Percentiles rank a stretch among this genome's conserved stretches.
phyloP scores from a whole-genome alignment of 495 filamentous ascomycete species.

The Pseudevernia furfuracea region DNA sequence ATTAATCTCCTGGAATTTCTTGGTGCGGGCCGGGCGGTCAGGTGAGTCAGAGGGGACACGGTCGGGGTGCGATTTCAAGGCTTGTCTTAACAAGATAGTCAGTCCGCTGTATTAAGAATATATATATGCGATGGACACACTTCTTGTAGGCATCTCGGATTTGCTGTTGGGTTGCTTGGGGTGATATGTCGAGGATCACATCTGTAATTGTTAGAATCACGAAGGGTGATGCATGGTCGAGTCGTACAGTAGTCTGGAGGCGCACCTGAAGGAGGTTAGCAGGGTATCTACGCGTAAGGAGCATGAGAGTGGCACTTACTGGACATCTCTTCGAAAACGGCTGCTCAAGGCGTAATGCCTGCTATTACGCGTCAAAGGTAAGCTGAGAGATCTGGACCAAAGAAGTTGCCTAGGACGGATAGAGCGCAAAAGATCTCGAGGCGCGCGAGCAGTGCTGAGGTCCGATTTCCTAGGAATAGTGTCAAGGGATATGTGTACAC shows the following conservation, averaged over 20 bases:
- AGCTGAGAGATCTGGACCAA: neutral
- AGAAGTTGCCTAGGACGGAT: neutral
- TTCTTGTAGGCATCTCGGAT: slow-evolving; percentile 94
- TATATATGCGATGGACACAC: slow-evolving; percentile 34
- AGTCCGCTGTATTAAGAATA: slow-evolving; percentile 1
- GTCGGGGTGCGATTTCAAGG: slow-evolving; percentile 90
- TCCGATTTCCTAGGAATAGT: neutral
- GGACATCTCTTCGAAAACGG: neutral
- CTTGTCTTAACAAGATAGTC: slow-evolving; percentile 52
- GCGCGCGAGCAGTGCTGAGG: neutral
- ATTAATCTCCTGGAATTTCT: slow-evolving; percentile 91
- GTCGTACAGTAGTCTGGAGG: slow-evolving; percentile 47
- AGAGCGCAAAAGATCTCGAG: neutral
- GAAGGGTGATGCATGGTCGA: neutral
- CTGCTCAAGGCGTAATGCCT: neutral
- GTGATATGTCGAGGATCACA: slow-evolving; percentile 65
- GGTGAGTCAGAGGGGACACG: slow-evolving; percentile 79
- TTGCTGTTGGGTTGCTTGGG: slow-evolving; percentile 69
- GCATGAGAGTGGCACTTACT: neutral
- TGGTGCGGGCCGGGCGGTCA: slow-evolving; percentile 72
- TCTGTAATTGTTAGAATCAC: slow-evolving; percentile 27
- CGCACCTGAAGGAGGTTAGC: neutral
- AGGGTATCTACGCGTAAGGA: neutral
- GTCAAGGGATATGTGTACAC: neutral
- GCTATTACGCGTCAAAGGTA: neutral